Base-by-base conservation (phyloP, 768 basidiomycete genomes). In the Suillus spraguei region DNA sequence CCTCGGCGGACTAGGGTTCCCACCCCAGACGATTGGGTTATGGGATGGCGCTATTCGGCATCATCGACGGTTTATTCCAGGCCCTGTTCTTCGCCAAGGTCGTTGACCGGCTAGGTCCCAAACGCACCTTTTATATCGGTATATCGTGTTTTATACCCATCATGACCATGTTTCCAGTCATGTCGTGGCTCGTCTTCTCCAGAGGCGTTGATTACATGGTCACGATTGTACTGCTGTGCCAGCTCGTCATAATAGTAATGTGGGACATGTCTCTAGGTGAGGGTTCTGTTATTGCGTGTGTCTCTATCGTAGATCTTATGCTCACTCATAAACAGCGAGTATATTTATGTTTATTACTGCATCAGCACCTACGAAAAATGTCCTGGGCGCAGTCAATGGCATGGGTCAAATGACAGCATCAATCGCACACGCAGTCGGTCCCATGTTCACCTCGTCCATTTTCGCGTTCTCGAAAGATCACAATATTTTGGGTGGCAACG, bases 261-360 rank as follows among this genome's bases (percentile, higher is more conserved):
- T 66, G 86, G 67, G 84, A 81, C 68, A 71, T 87, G 46, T 82
- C 84, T 5, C 88, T 83, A 65, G 86, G 89, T 87, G 62, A 65
- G 87, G 73, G 36, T 22, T 32, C 49, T 49, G 14, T 17, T 17
- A 56, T n/a, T n/a, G 58, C 32, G 56, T 13, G 16, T 4, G 17
- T 32, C 10, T 6, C 17, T 39, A 28, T 17, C 4, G 28, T 14
- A 39, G 17, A 4, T 24, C 22, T 6, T 24, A 36, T 39, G 14
- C 46, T 58, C 32, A 22, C 24, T 58, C 24, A n/a, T 33, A 41
- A 17, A 2, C 54, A 75, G 75, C 69, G 2, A 70, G 69, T 59
- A 68, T 73, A 33, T 76, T 76, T 61, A 70, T 79, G 64, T 77
- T 70, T 62, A 58, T 78, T 52, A 71, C 74, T 24, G 60, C 73